phyloP scores from a whole-genome alignment of 1,139 yeast species.

The Debaryomyces singareniensis region DNA sequence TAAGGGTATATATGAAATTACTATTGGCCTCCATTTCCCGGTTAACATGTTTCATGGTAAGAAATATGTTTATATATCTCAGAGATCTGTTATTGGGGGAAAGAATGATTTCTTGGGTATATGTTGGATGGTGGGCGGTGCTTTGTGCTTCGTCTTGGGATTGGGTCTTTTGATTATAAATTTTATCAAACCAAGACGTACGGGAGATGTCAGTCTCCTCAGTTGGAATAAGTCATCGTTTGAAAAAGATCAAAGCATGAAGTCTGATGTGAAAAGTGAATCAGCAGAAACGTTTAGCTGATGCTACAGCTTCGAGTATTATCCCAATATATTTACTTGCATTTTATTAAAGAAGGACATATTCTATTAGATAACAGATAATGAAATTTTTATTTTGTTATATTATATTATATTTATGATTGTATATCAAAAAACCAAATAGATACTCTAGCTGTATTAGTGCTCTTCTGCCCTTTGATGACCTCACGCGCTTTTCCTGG shows the following conservation, averaged over 20 bases:
- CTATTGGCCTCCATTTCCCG: conserved; percentile 83
- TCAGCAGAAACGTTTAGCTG: no score
- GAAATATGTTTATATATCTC: conserved; percentile 72
- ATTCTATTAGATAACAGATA: no score
- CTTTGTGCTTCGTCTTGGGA: conserved; percentile 64
- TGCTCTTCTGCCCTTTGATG: no score
- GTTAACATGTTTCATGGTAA: conserved; percentile 78
- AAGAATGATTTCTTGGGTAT: conserved; percentile 83
- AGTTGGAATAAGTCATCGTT: conserved; percentile 59
- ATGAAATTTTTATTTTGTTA: no score
- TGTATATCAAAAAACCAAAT: no score
- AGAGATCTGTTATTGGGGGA: conserved; percentile 87
- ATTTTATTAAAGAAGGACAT: no score
- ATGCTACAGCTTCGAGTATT: no score
- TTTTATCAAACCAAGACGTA: conserved; percentile 59
- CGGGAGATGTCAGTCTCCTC: conserved; percentile 67
- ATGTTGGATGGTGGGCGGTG: conserved; percentile 91
- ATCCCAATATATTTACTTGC: no score
- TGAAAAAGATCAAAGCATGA: conserved; percentile 16
- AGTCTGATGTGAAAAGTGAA: no score
- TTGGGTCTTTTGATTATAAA: conserved; percentile 54
- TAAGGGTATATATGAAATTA: conserved; percentile 65
- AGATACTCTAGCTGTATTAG: no score
- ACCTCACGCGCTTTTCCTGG: no score
- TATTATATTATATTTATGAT: no score